Percentiles rank a stretch among this genome's conserved stretches.
phyloP scores from a whole-genome alignment of 805 yeast genomes.

The Yarrowia porcina region DNA sequence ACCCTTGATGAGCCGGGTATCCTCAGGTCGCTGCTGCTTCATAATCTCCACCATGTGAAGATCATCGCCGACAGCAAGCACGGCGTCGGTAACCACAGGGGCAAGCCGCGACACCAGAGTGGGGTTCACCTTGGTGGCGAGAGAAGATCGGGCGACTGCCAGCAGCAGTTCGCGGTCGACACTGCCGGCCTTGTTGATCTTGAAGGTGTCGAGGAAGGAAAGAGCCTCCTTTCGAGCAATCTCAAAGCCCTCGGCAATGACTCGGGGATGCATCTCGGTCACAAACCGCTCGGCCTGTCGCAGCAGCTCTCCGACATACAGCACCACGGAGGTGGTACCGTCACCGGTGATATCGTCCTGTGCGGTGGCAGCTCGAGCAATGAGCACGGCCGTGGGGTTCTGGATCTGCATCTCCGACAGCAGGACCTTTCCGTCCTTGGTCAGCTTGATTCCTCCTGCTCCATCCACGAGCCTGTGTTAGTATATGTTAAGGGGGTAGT shows the following conservation, averaged over 20 bases:
- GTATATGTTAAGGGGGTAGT: neutral
- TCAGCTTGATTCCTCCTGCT: constrained; percentile 88
- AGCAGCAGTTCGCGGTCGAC: constrained; percentile 82
- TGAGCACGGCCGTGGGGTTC: constrained; percentile 84
- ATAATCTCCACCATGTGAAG: constrained; percentile 97
- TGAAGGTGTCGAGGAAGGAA: constrained; percentile 64
- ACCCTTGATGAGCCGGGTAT: constrained; percentile 80
- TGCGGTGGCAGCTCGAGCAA: constrained; percentile 94
- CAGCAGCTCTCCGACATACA: constrained; percentile 89
- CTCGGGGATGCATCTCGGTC: constrained; percentile 90
- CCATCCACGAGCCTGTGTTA: constrained; percentile 71
- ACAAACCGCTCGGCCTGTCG: constrained; percentile 92
- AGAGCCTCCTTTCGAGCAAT: constrained; percentile 75
- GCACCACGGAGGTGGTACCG: constrained; percentile 94
- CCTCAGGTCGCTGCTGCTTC: constrained; percentile 87
- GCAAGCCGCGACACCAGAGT: constrained; percentile 78
- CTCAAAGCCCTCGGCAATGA: constrained; percentile 93
- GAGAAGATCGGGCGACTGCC: constrained; percentile 87
- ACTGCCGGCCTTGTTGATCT: constrained; percentile 41
- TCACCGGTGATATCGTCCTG: constrained; percentile 99
- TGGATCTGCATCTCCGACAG: constrained; percentile 96
- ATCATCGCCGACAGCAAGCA: constrained; percentile 73
- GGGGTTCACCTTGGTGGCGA: constrained; percentile 77
- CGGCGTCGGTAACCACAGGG: constrained; percentile 96
- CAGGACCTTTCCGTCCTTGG: constrained; percentile 94